Evolutionary conservation across 1,284 basidiomycete species (phyloP).

Genomic region (Cryptococcus sp.): DNA sequence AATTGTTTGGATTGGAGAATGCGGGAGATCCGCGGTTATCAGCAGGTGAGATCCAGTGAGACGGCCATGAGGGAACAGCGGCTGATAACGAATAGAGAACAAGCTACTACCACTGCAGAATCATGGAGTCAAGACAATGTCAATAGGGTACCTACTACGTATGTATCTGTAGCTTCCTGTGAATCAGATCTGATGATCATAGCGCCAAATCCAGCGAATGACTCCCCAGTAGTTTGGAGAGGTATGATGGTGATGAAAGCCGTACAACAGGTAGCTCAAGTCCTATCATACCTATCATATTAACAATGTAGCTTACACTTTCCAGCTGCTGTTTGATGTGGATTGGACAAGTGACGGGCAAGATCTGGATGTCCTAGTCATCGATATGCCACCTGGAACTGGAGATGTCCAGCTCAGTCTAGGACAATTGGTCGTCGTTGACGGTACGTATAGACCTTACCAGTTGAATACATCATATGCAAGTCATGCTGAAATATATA

Average conservation of each 20-base stretch:
- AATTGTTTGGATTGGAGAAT: slow-evolving; percentile 83
- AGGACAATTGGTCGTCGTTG: slow-evolving; percentile 80
- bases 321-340: slow-evolving; percentile 86
- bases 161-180: slow-evolving; percentile 10
- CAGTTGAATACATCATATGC: background rate
- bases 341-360: slow-evolving; percentile 64
- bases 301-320: too few species aligned
- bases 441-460: slow-evolving; percentile 57
- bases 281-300: too few species aligned
- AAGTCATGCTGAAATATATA: slow-evolving; percentile 33
- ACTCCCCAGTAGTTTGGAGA: slow-evolving; percentile 87
- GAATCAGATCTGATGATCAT: background rate
- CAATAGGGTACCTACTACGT: slow-evolving; percentile 74
- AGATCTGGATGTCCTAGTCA: slow-evolving; percentile 74
- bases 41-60: slow-evolving; percentile 50
- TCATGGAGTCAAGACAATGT: slow-evolving; percentile 92
- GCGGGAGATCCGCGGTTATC: slow-evolving; percentile 77
- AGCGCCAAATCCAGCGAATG: slow-evolving; percentile 51
- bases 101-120: slow-evolving; percentile 80
- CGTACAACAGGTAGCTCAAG: slow-evolving; percentile 63
- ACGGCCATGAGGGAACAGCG: too few species aligned
- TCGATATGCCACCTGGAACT: slow-evolving; percentile 97
- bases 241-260: slow-evolving; percentile 99
- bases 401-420: slow-evolving; percentile 92
- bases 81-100: slow-evolving; percentile 54